Base-by-base conservation (phyloP, 2,329 filamentous ascomycete species). In the Cercospora zeina region DNA sequence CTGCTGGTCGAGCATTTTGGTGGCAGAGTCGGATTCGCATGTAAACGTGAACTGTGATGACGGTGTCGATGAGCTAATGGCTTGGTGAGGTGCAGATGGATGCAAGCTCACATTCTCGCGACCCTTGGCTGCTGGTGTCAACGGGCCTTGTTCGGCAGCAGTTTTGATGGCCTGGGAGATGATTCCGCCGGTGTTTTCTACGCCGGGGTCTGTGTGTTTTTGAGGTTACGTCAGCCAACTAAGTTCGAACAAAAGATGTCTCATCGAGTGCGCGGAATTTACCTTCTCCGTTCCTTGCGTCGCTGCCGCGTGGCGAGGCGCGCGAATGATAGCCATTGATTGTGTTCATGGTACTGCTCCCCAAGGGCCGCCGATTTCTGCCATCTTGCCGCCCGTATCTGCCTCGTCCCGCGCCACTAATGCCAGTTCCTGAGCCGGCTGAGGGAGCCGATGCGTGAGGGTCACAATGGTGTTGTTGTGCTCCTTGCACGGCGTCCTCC, bases 41-140 rank as follows among this genome's bases (percentile, higher is more conserved):
- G 91, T 96, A 73, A 99, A 99, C 9, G 95, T 99, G 75, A 99
- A 99, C 70, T 97, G 91, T 0, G 90, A 89, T 61, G 92, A 91
- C 5, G 88, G 85, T 86, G 83, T 86, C 3, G 84, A 74, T 70
- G 85, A 88, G 62, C 67, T 69, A 21, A 81, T 81, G 5, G 81
- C 77, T 83, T 59, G 47, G 56, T 49, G 27, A 19, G 47, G 30
- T 58, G 42, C 79, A 74, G 89, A 86, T 73, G 91, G 89, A 61
- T 91, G 87, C 54, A 96, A 78, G 63, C 93, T 82, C 75, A 89
- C 93, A 66, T 88, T 82, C 76, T 91, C 65, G 61, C 64, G 95
- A 72, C 93, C 90, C 73, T 91, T 87, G 13, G 87, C 89, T 58
- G 62, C 63, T 50, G 82, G 80, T 1, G 85, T 81, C 13, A 83